phyloP scores from a whole-genome alignment of 2,329 filamentous ascomycete genomes.

The Aotearoamyces nothofagi region DNA sequence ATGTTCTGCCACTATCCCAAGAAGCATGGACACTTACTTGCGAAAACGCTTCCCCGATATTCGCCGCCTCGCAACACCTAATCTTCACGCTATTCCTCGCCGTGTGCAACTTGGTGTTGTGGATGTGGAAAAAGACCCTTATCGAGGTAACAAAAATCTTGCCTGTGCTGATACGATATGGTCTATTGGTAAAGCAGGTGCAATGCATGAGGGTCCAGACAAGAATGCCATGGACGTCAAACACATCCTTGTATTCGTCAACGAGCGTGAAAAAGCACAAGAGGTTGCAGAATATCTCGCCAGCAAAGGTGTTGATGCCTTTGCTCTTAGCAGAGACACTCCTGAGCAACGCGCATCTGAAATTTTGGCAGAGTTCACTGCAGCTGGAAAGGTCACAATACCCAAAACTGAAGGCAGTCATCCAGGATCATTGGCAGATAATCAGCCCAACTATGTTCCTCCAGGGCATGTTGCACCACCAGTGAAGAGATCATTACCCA shows the following conservation, averaged over 20 bases:
- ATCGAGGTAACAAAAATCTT: slow-evolving; percentile 80
- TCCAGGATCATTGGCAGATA: slow-evolving; percentile 24
- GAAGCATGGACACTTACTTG: slow-evolving; percentile 76
- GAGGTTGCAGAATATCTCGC: slow-evolving; percentile 66
- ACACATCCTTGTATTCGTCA: slow-evolving; percentile 89
- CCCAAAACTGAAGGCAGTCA: slow-evolving; percentile 17
- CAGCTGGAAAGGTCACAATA: slow-evolving; percentile 21
- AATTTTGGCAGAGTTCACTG: slow-evolving; percentile 61
- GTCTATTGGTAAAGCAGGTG: slow-evolving; percentile 69
- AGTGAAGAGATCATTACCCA: slow-evolving; percentile 32
- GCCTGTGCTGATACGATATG: slow-evolving; percentile 93
- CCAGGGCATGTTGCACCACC: slow-evolving; percentile 12
- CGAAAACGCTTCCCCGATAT: slow-evolving; percentile 70
- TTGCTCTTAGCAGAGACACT: slow-evolving; percentile 74
- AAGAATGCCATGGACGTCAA: slow-evolving; percentile 52
- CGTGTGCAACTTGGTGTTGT: slow-evolving; percentile 89
- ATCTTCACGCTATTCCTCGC: slow-evolving; percentile 88
- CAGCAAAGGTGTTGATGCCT: slow-evolving; percentile 77
- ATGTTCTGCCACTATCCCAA: slow-evolving; percentile 92
- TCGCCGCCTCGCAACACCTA: slow-evolving; percentile 78
- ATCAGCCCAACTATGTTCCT: slow-evolving; percentile 20
- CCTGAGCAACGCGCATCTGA: slow-evolving; percentile 63
- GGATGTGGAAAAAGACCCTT: slow-evolving; percentile 83
- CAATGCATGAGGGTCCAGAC: slow-evolving; percentile 37
- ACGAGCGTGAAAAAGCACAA: slow-evolving; percentile 80